These are phyloP conservation scores for Colletotrichum horii DNA, from an alignment of 2,329 filamentous ascomycete genomes.

Conservation along the genomic window DNA sequence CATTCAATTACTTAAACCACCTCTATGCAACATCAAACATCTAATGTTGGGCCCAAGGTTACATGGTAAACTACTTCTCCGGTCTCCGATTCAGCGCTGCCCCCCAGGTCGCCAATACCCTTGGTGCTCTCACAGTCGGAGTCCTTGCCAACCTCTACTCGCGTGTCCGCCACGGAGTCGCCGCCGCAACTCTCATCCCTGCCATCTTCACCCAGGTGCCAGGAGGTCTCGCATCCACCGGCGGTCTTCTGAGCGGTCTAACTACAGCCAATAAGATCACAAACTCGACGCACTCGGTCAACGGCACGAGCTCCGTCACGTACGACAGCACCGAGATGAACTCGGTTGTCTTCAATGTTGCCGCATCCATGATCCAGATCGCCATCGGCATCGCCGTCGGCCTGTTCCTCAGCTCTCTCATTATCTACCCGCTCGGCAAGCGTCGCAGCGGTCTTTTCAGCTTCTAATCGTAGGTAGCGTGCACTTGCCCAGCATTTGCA, in stretches of 20 bases:
- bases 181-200: conserved; percentile 50
- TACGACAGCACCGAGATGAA: conserved; percentile 30
- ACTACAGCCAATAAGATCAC: conserved; percentile 48
- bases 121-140: conserved; percentile 79
- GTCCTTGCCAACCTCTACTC: conserved; percentile 80
- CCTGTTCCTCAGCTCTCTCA: conserved; percentile 52
- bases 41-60: conserved; percentile 46
- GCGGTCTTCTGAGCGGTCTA: conserved; percentile 50
- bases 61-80: conserved; percentile 78
- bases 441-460: conserved; percentile 55
- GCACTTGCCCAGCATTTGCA: background rate
- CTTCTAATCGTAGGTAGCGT: conserved; percentile 34
- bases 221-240: conserved; percentile 51
- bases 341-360: conserved; percentile 49
- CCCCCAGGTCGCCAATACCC: conserved; percentile 76
- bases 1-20: background rate
- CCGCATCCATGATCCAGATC: conserved; percentile 57
- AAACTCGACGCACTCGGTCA: conserved; percentile 37
- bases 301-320: conserved; percentile 37
- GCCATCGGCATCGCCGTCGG: conserved; percentile 58
- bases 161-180: conserved; percentile 57
- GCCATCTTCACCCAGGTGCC: conserved; percentile 56
- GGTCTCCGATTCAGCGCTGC: conserved; percentile 69
- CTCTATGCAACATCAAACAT: rapidly evolving
- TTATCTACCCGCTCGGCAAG: conserved; percentile 56